Base-by-base conservation (phyloP, 2,329 filamentous ascomycete genomes). In the Ceratocystis cacaofunesta region DNA sequence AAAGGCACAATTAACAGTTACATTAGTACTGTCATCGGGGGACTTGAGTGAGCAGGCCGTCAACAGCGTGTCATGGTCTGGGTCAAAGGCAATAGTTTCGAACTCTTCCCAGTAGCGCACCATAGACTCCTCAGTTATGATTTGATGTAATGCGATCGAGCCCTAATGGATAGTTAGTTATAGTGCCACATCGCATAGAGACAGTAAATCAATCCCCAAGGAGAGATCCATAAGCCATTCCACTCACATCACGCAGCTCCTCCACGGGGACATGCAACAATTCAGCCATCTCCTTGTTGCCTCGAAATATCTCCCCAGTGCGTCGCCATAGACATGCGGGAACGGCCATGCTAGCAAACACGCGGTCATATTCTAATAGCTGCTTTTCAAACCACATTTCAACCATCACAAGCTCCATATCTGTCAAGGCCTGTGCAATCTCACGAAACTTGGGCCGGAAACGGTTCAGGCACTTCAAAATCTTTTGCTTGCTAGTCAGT, bases 51-150 rank as follows among this genome's bases (percentile, higher is more conserved):
- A 88, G 73, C 94, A 99, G 69, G 89, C 92, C 25, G 94, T 99
- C 70, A 99, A 79, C 71, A 99, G 90, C 25, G 92, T 95, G 74
- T 99, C 96, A 73, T 97, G 94, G 8, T 85, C 86, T 66, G 87
- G 85, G 73, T 99, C 94, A 75, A 99, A 99, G 8, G 94, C 95
- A 71, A 99, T 97, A 4, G 91, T 92, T 62, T 92, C 92, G 72
- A 99, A 99, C 72, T 99, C 96, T 76, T 99, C 94, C 94, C 94
- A 99, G 72, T 99, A 99, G 71, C 90, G 89, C 65, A 97, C 94
- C 68, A 96, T 84, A 50, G 92, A 95, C 68, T 95, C 90, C 77
- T 99, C 94, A 1, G 90, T 91, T 57, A 99, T 84, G 69, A 99
- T 95, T 74, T 99, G 92, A 73, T 99, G 94, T 61, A 99, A 82